Evolutionary conservation across 2,329 filamentous ascomycete species (phyloP), one percentile per base, ranked within the genome.

Genomic region (Beauveria sp.): DNA sequence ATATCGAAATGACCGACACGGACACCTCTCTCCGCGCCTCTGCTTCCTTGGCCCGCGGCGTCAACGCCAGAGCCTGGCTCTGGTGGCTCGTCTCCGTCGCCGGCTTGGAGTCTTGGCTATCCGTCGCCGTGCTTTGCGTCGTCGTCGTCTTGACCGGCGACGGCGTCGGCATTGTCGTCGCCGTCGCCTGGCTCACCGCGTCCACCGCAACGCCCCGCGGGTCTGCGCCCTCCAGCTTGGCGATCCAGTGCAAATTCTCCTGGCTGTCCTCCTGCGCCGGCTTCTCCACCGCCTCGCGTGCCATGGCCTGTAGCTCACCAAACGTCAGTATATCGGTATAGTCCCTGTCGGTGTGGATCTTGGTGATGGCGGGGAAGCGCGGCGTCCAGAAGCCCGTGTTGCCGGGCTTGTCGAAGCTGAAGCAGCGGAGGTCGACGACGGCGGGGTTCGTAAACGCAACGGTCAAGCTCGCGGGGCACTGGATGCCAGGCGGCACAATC

Each of bases 361-460:
- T 96, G 61, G 84, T 80, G 3, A 93, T 84, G 2, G 83, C 79
- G 1, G 92, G 89, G 67, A 96, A 96, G 1, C 92, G 82, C 57
- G 91, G 82, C 62, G 86, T 87, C 77, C 85, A 91, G 67, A 89
- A 92, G 1, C 80, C 79, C 16, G 84, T 85, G 67, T 88, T 87
- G 4, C 84, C 81, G 3, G 83, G 80, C 68, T 87, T 90, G 63
- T 91, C 88, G 66, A 92, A 96, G 0, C 88, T 87, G 64, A 90
- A 90, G 58, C 91, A 92, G 26, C 89, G 80, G 62, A 96, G 77
- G 66, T 96, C 92, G 61, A 92, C 89, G 0, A 96, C 84, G 22
- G 91, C 82, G 0, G 91, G 91, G 0, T 79, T 77, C 7, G 79
- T 81, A 70, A 96, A 96, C 1, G 87, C 72, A 2, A 79, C 73